A percentile compares a stretch with the other conserved stretches of the same genome.
These are phyloP conservation scores for Annulohypoxylon maeteangense DNA, from an alignment of 495 filamentous ascomycete species.

Conservation along the genomic window DNA sequence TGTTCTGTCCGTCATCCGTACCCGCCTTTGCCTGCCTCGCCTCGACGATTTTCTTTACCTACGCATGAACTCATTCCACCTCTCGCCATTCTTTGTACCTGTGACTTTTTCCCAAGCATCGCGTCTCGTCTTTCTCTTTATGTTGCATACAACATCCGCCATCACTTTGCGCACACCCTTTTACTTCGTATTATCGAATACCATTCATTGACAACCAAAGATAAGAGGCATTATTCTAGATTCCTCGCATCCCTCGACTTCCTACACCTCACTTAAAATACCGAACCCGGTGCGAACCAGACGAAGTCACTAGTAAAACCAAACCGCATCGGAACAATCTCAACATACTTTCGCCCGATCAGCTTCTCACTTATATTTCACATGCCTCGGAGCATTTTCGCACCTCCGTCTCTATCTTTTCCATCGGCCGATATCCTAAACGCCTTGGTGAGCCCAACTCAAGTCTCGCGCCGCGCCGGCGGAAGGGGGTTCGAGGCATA, in stretches of 20 bases:
- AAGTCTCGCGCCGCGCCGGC: conserved; percentile 48
- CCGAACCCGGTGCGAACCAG: conserved; percentile 22
- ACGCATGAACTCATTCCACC: conserved; percentile 43
- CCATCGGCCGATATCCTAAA: conserved; percentile 26
- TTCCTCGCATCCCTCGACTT: conserved; percentile 31
- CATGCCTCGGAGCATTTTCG: conserved; percentile 39
- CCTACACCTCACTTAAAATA: not conserved
- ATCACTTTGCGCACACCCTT: conserved; percentile 20
- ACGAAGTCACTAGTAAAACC: conserved; percentile 19
- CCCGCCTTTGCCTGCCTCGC: conserved; percentile 42
- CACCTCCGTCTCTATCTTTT: conserved; percentile 24
- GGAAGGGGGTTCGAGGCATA: conserved; percentile 49
- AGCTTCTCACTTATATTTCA: not conserved
- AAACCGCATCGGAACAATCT: conserved; percentile 14
- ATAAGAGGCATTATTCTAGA: conserved; percentile 28
- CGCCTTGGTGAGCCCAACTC: conserved; percentile 39
- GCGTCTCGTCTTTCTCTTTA: conserved; percentile 37
- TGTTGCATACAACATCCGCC: conserved; percentile 11
- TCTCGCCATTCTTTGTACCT: conserved; percentile 45
- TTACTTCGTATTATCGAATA: conserved; percentile 24
- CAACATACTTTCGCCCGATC: conserved; percentile 1
- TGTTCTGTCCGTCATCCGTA: conserved; percentile 44
- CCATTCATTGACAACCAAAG: conserved; percentile 26
- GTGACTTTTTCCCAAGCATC: conserved; percentile 27
- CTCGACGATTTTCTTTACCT: conserved; percentile 41